Conservation (phyloP, 331 rosid genomes). For the Quercus lobata region DNA sequence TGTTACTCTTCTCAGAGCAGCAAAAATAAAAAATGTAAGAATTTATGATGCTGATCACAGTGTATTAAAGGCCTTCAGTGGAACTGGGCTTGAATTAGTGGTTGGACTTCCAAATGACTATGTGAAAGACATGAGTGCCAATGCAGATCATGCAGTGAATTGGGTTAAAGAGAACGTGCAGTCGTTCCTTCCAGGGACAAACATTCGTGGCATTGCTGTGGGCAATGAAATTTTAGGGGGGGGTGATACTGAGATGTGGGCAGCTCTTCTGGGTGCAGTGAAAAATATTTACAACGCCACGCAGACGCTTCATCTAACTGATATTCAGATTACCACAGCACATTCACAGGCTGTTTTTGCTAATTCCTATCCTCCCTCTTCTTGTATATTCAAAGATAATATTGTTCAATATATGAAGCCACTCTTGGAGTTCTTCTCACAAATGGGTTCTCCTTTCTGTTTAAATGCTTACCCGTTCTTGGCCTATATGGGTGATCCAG, state of each 20-base stretch:
- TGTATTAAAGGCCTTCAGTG: constrained; percentile 79
- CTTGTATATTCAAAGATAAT: constrained; percentile 58
- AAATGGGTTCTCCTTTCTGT: constrained; percentile 84
- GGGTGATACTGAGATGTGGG: constrained; percentile 40
- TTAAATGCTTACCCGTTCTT: constrained; percentile 82
- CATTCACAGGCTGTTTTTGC: constrained; percentile 73
- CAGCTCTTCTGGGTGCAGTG: constrained; percentile 63
- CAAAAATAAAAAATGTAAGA: constrained; percentile 79
- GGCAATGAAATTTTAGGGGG: constrained; percentile 92
- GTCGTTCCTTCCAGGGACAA: constrained; percentile 68
- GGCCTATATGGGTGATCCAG: constrained; percentile 56
- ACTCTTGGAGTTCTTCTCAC: constrained; percentile 69
- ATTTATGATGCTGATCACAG: constrained; percentile 84
- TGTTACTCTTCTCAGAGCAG: constrained; percentile 79
- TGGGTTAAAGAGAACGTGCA: constrained; percentile 88
- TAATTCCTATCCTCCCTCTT: constrained; percentile 81
- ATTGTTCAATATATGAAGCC: constrained; percentile 80
- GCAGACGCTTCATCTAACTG: constrained; percentile 42
- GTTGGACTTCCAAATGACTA: constrained; percentile 68
- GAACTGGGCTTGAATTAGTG: constrained; percentile 81
- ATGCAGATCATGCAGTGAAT: constrained; percentile 60
- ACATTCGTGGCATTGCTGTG: constrained; percentile 73
- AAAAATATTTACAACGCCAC: constrained; percentile 73
- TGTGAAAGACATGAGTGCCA: constrained; percentile 68
- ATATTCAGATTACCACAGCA: constrained; percentile 68